phyloP scores from a whole-genome alignment of 768 basidiomycete genomes.

The Tylopilus plumbeoviolaceoides region DNA sequence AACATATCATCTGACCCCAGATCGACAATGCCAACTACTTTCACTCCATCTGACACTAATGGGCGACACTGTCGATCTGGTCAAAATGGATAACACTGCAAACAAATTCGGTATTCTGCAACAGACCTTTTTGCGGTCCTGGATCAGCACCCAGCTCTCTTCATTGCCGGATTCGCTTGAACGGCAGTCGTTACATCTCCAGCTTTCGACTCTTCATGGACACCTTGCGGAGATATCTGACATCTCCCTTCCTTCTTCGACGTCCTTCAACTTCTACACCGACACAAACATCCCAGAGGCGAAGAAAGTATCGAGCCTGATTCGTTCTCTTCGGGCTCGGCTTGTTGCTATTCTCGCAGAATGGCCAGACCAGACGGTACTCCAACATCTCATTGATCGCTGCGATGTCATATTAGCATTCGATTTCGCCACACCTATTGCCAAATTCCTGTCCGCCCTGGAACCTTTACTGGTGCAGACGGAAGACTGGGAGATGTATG shows the following conservation, averaged over 20 bases:
- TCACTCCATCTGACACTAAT: conserved; percentile 48
- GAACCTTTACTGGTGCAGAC: conserved; percentile 84
- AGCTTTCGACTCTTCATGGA: conserved; percentile 46
- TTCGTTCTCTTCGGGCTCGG: conserved; percentile 49
- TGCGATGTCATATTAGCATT: conserved; percentile 64
- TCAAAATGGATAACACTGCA: not conserved
- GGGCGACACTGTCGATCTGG: conserved; percentile 2
- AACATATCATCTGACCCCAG: conserved; percentile 28
- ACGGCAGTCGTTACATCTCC: conserved; percentile 44
- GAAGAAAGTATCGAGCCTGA: conserved; percentile 50
- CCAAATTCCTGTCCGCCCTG: conserved; percentile 74
- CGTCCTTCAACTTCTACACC: conserved; percentile 69
- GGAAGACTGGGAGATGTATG: conserved; percentile 95
- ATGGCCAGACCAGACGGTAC: conserved; percentile 98
- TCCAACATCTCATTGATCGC: conserved; percentile 75
- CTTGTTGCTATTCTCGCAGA: conserved; percentile 59
- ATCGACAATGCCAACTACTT: conserved; percentile 36
- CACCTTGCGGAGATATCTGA: conserved; percentile 33
- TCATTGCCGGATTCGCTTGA: conserved; percentile 47
- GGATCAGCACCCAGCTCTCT: conserved; percentile 29
- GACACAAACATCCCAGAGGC: conserved; percentile 75
- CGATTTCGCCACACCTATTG: conserved; percentile 65
- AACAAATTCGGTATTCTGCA: conserved; percentile 33
- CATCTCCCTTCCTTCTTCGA: conserved; percentile 11
- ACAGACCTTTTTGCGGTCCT: conserved; percentile 29